Base-by-base conservation (phyloP, 2,329 filamentous ascomycete species). In the Fusarium beomiforme region DNA sequence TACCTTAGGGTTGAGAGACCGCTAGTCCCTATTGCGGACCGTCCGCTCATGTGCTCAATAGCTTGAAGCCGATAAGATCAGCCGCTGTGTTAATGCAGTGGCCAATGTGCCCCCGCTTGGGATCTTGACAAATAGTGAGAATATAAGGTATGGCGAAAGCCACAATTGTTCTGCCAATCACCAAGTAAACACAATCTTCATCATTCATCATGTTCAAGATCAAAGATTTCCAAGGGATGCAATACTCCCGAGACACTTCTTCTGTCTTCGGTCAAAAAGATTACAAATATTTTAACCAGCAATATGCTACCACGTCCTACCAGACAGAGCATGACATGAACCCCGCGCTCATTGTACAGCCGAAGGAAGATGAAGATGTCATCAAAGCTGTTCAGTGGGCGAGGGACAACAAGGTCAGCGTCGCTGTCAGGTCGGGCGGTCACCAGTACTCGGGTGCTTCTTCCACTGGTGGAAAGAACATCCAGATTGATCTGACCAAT, bases 391-490 rank as follows among this genome's bases (percentile, higher is more conserved):
- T 86, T 10, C 78, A 80, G 43, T 84, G 83, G 63, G 84, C 84
- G 4, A 81, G 77, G 42, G 71, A 78, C 6, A 77, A 81, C 54
- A 80, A 80, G 5, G 76, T 84, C 19, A 80, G 83, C 6, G 78
- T 87, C 2, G 83, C 85, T 13, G 80, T 86, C 60, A 82, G 79
- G 63, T 85, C 79, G 2, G 85, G 85, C 1, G 85, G 85, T 2
- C 85, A 86, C 59, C 84, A 86, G 67, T 86, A 86, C 70, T 84
- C 82, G 54, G 85, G 85, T 23, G 84, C 85, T 16, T 86, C 81
- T 0, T 86, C 84, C 0, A 85, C 84, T 0, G 74, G 78, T 26
- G 80, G 77, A 7, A 77, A 78, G 2, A 84, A 84, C 53, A 86
- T 86, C 56, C 84, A 85, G 64, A 71, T 86, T 19, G 83, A 86